Conservation (phyloP, 805 yeast species). For the Saturnispora zaruensis region DNA sequence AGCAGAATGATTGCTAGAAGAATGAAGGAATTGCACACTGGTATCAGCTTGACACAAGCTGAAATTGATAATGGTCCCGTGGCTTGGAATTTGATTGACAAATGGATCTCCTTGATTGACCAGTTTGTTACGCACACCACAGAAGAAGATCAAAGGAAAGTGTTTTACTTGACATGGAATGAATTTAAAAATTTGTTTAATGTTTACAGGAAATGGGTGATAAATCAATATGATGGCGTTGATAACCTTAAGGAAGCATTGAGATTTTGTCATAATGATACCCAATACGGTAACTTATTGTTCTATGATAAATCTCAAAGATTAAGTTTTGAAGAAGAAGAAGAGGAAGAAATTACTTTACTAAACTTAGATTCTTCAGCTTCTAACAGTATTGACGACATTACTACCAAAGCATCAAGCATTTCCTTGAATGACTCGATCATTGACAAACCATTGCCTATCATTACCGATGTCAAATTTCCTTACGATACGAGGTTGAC, state of each 20-base stretch:
- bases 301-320: conserved; percentile 34
- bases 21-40: conserved; percentile 88
- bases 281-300: conserved; percentile 90
- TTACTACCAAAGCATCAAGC: conserved; percentile 15
- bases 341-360: conserved; percentile 19
- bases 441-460: conserved; percentile 18
- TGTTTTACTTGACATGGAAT: conserved; percentile 40
- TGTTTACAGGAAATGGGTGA: conserved; percentile 57
- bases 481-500: conserved; percentile 59
- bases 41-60: conserved; percentile 51
- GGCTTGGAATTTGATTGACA: conserved; percentile 58
- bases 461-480: conserved; percentile 25
- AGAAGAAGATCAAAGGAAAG: conserved; percentile 28
- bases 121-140: conserved; percentile 32
- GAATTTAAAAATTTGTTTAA: conserved; percentile 41
- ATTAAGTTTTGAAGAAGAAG: conserved; percentile 22
- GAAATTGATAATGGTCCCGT: conserved; percentile 58
- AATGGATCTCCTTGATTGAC: conserved; percentile 55
- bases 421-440: conserved; percentile 15
- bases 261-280: conserved; percentile 90
- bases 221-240: conserved; percentile 35
- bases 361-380: conserved; percentile 1
- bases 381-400: conserved; percentile 6
- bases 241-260: conserved; percentile 38
- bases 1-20: conserved; percentile 86